phyloP scores from a whole-genome alignment of 78 protist species.

The Dictyostelium capitatum region DNA sequence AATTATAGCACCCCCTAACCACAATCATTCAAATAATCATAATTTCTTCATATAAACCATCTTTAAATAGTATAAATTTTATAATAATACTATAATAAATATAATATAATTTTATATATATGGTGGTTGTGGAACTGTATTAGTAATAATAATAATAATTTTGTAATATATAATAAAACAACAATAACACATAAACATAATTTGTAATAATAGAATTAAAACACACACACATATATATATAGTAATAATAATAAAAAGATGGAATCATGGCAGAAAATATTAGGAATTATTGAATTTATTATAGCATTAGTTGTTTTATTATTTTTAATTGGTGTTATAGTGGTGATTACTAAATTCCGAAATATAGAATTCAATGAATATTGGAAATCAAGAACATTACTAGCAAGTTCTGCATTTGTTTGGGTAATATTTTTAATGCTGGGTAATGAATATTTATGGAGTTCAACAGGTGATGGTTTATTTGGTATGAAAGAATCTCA shows the following conservation, averaged over 20 bases:
- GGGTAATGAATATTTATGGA: constrained; percentile 66
- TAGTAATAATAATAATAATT: too few species aligned
- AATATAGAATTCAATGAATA: constrained; percentile 46
- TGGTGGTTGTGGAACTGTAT: too few species aligned
- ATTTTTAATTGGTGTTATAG: constrained; percentile 15
- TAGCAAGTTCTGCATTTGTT: constrained; percentile 40
- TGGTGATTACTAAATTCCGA: constrained; percentile 21
- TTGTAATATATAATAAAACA: neutral
- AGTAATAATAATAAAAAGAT: neutral
- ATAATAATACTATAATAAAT: too few species aligned
- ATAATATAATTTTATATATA: too few species aligned
- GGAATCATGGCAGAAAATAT: constrained; percentile 61
- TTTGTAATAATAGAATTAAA: neutral
- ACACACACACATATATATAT: too few species aligned
- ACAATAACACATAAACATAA: neutral
- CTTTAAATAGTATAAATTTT: too few species aligned
- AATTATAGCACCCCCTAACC: neutral
- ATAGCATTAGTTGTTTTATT: constrained; percentile 40
- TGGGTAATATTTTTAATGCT: constrained; percentile 69
- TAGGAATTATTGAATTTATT: constrained; percentile 64
- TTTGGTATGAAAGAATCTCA: constrained; percentile 16
- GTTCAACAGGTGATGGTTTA: constrained; percentile 43
- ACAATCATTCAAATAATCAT: too few species aligned
- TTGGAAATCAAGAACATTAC: constrained; percentile 43
- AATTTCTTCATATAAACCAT: too few species aligned